A percentile compares a stretch with the other conserved stretches of the same genome.
Evolutionary conservation across 2,329 filamentous ascomycete genomes (phyloP).

Genomic region (Diaporthe vaccinii): DNA sequence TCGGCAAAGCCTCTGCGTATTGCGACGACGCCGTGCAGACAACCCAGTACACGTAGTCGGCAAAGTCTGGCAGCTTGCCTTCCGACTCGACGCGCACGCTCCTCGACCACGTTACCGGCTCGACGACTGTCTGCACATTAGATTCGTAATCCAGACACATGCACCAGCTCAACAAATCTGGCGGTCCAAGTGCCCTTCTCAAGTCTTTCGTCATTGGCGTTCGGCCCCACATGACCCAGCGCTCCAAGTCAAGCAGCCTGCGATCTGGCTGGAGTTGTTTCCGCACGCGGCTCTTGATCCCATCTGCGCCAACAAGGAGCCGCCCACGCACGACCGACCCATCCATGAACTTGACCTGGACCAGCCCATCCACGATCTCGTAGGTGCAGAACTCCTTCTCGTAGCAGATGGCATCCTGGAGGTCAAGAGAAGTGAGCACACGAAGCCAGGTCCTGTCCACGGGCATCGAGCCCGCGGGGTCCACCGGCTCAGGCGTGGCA

Average conservation of each 20-base stretch:
- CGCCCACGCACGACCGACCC: conserved; percentile 45
- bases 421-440: conserved; percentile 44
- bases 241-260: conserved; percentile 48
- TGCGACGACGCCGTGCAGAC: conserved; percentile 46
- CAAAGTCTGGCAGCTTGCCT: conserved; percentile 44
- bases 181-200: conserved; percentile 37
- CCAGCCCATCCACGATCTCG: conserved; percentile 42
- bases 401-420: conserved; percentile 49
- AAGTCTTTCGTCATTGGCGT: conserved; percentile 46
- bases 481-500: conserved; percentile 40
- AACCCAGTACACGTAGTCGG: conserved; percentile 48
- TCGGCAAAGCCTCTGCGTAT: conserved; percentile 44
- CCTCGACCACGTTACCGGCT: conserved; percentile 48
- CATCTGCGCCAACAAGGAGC: conserved; percentile 50
- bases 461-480: conserved; percentile 43
- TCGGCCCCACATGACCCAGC: conserved; percentile 51
- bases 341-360: conserved; percentile 46
- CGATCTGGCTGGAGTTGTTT: conserved; percentile 49
- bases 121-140: conserved; percentile 47
- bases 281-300: conserved; percentile 49
- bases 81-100: conserved; percentile 43
- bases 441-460: conserved; percentile 51
- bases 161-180: conserved; percentile 48
- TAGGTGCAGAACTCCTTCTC: conserved; percentile 49
- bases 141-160: conserved; percentile 48